phyloP scores from a whole-genome alignment of 352 stramenopile species.

The Paralagenidium karlingii region DNA sequence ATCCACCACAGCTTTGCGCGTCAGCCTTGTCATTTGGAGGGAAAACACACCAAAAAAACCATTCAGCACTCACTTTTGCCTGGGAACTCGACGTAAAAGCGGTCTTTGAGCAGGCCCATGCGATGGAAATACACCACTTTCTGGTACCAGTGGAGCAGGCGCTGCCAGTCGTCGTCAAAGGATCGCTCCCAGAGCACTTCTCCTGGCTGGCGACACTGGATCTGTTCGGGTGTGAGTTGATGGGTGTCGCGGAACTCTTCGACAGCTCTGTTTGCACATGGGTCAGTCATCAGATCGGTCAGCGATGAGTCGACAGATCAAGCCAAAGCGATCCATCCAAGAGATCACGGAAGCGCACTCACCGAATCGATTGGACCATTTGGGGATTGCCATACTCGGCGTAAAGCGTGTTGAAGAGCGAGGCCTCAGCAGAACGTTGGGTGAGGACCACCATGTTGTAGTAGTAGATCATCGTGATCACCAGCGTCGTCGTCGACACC shows the following conservation, averaged over 20 bases:
- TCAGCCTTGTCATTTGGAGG: no score
- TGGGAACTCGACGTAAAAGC: constrained; percentile 49
- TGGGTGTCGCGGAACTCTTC: constrained; percentile 34
- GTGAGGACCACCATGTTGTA: constrained; percentile 64
- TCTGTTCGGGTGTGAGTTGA: constrained; percentile 20
- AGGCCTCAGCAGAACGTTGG: constrained; percentile 51
- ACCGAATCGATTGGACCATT: constrained; percentile 45
- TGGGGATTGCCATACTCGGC: constrained; percentile 47
- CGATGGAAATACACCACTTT: constrained; percentile 65
- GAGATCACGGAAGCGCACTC: constrained; percentile 1
- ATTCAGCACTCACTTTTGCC: constrained; percentile 25
- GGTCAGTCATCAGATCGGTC: background rate
- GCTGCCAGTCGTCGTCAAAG: constrained; percentile 51
- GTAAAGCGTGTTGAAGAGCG: constrained; percentile 68
- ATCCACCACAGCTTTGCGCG: no score
- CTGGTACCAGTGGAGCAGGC: constrained; percentile 47
- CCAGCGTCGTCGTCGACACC: constrained; percentile 39
- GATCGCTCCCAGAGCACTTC: constrained; percentile 33
- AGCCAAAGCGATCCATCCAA: background rate
- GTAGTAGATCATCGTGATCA: constrained; percentile 50
- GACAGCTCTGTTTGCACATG: constrained; percentile 15
- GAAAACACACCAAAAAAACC: constrained; percentile 4
- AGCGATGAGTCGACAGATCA: background rate
- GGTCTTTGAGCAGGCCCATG: constrained; percentile 47
- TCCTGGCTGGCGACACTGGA: constrained; percentile 20